A percentile compares a stretch with the other conserved stretches of the same genome.
phyloP scores from a whole-genome alignment of 192 early-diverging fungal species.

The Allomyces macrogynus region DNA sequence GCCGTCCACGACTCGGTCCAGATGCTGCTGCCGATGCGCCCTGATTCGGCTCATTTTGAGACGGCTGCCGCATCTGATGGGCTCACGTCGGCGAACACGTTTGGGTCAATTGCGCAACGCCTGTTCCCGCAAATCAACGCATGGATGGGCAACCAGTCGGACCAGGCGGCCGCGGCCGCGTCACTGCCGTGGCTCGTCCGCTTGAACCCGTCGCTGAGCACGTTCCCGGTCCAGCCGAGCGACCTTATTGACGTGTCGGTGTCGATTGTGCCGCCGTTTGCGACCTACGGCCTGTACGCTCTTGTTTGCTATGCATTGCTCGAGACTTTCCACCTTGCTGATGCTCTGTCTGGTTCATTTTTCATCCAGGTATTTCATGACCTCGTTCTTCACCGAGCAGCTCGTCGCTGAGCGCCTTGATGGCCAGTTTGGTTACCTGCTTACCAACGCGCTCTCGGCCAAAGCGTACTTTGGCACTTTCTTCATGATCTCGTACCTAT shows the following conservation, averaged over 20 bases:
- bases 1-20: too few species aligned
- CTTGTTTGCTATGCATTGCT: too few species aligned
- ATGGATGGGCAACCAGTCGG: too few species aligned
- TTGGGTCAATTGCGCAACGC: too few species aligned
- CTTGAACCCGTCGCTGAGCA: neutral
- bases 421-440: neutral
- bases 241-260: neutral
- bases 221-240: neutral
- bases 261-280: neutral
- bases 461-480: neutral
- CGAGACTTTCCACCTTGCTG: neutral
- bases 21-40: too few species aligned
- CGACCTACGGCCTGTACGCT: neutral
- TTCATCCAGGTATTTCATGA: too few species aligned
- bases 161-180: neutral
- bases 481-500: conserved; percentile 7
- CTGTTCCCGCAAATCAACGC: too few species aligned
- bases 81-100: too few species aligned
- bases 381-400: neutral
- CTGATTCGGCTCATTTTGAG: too few species aligned
- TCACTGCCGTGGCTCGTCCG: neutral
- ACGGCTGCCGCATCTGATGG: too few species aligned
- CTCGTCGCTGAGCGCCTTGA: neutral
- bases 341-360: neutral
- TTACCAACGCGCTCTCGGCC: neutral